Conservation (phyloP, 352 stramenopile genomes). For the Pythium rhizo-oryzae region DNA sequence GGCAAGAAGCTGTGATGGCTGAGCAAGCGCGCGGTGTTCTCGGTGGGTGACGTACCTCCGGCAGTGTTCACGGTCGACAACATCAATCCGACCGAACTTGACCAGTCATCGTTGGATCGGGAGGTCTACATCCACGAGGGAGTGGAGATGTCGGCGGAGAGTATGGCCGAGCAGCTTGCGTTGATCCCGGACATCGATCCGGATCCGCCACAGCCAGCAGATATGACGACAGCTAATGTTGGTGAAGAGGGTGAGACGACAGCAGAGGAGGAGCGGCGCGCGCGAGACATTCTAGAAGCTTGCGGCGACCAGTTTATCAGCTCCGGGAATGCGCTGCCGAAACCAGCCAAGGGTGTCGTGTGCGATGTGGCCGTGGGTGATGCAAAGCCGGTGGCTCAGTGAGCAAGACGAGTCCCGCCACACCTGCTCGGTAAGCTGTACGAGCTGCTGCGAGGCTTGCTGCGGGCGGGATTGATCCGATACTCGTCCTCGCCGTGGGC, state of each 20-base stretch:
- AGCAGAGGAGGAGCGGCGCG: slow-evolving; percentile 16
- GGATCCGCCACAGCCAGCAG: neutral
- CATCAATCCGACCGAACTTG: neutral
- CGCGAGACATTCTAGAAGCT: slow-evolving; percentile 21
- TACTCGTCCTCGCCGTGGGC: slow-evolving; percentile 18
- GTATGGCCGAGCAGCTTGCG: slow-evolving; percentile 16
- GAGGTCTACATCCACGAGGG: slow-evolving; percentile 22
- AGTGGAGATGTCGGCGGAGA: slow-evolving; percentile 15
- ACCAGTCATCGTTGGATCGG: slow-evolving; percentile 13
- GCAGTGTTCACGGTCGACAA: slow-evolving; percentile 9
- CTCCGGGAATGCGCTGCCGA: slow-evolving; percentile 26
- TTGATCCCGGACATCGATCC: slow-evolving; percentile 26
- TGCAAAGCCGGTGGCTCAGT: slow-evolving; percentile 24
- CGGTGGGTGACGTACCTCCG: slow-evolving; percentile 2
- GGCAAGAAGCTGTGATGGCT: neutral
- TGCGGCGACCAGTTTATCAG: slow-evolving; percentile 19
- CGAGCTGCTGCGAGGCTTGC: slow-evolving; percentile 30
- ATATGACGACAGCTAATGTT: slow-evolving; percentile 30
- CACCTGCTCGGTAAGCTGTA: slow-evolving; percentile 24
- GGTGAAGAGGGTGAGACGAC: slow-evolving; percentile 11
- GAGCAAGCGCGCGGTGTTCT: neutral
- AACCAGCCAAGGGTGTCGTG: slow-evolving; percentile 6
- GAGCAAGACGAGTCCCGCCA: slow-evolving; percentile 10
- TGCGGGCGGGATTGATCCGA: slow-evolving; percentile 16
- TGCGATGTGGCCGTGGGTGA: slow-evolving; percentile 31